Percentiles rank a stretch among this genome's conserved stretches.
These are phyloP conservation scores for Aspergillus neotritici DNA, from an alignment of 2,329 filamentous ascomycete species.

Conservation along the genomic window DNA sequence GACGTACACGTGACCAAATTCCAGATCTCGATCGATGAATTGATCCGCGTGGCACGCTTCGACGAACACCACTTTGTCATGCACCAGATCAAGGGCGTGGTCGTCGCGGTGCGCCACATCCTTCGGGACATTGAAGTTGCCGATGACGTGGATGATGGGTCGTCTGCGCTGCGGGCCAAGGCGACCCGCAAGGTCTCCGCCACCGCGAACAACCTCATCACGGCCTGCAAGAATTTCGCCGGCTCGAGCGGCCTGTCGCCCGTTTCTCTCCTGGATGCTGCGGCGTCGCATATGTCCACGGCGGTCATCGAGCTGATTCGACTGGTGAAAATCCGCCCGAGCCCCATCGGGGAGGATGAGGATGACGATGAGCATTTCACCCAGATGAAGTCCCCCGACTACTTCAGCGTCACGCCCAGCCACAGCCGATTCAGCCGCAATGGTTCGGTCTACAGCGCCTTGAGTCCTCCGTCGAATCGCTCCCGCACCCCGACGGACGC, in stretches of 20 bases:
- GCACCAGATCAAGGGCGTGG: slow-evolving; percentile 79
- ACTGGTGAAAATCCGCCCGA: slow-evolving; percentile 74
- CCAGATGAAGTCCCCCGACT: slow-evolving; percentile 62
- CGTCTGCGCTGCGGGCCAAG: slow-evolving; percentile 57
- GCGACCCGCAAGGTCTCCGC: slow-evolving; percentile 80
- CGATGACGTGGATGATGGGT: slow-evolving; percentile 51
- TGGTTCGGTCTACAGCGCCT: slow-evolving; percentile 69
- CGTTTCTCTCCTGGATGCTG: slow-evolving; percentile 88
- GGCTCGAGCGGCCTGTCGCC: slow-evolving; percentile 78
- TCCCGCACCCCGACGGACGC: slow-evolving; percentile 29
- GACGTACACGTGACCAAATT: slow-evolving; percentile 93
- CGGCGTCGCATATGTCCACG: slow-evolving; percentile 81
- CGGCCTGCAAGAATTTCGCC: slow-evolving; percentile 86
- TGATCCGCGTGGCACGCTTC: slow-evolving; percentile 69
- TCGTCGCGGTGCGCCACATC: slow-evolving; percentile 75
- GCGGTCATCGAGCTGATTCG: slow-evolving; percentile 82
- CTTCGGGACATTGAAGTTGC: slow-evolving; percentile 68
- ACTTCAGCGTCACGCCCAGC: slow-evolving; percentile 56
- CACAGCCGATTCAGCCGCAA: slow-evolving; percentile 53
- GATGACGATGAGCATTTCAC: slow-evolving; percentile 62
- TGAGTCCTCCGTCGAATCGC: slow-evolving; percentile 56
- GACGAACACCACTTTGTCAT: slow-evolving; percentile 70
- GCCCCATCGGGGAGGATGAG: slow-evolving; percentile 66
- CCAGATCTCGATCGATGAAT: slow-evolving; percentile 87
- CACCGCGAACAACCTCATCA: slow-evolving; percentile 93